These are phyloP conservation scores for Chlorophyllum brunneum DNA, from an alignment of 768 basidiomycete species.

Conservation along the genomic window DNA sequence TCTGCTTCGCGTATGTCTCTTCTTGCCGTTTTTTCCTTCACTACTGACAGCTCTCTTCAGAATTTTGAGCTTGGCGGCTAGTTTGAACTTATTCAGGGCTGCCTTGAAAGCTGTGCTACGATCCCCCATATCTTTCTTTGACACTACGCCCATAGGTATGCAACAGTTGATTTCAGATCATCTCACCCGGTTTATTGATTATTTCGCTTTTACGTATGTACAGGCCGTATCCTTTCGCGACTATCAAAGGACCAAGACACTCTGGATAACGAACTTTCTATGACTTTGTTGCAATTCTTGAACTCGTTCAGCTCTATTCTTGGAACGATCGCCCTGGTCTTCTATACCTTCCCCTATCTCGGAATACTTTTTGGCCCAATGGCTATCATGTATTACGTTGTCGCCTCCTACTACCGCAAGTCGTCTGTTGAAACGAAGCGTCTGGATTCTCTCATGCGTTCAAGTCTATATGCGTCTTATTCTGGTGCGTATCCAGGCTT, in stretches of 20 bases:
- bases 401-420: constrained; percentile 53
- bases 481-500: constrained; percentile 36
- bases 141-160: constrained; percentile 66
- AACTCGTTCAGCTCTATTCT: constrained; percentile 39
- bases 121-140: constrained; percentile 66
- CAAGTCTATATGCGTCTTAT: constrained; percentile 52
- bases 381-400: constrained; percentile 46
- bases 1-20: constrained; percentile 41
- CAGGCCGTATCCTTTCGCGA: constrained; percentile 54
- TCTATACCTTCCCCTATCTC: constrained; percentile 65
- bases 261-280: constrained; percentile 46
- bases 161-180: background rate
- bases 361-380: constrained; percentile 61
- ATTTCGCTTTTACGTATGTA: background rate
- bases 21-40: background rate
- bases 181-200: background rate
- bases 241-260: constrained; percentile 62
- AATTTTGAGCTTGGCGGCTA: constrained; percentile 34
- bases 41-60: constrained; percentile 21
- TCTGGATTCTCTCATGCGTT: constrained; percentile 59
- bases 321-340: constrained; percentile 55
- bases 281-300: constrained; percentile 44
- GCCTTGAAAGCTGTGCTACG: constrained; percentile 55
- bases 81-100: constrained; percentile 48
- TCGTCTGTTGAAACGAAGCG: constrained; percentile 65